These are phyloP conservation scores for Hypoxylon sp. DNA, from an alignment of 2,329 filamentous ascomycete genomes.

Conservation along the genomic window DNA sequence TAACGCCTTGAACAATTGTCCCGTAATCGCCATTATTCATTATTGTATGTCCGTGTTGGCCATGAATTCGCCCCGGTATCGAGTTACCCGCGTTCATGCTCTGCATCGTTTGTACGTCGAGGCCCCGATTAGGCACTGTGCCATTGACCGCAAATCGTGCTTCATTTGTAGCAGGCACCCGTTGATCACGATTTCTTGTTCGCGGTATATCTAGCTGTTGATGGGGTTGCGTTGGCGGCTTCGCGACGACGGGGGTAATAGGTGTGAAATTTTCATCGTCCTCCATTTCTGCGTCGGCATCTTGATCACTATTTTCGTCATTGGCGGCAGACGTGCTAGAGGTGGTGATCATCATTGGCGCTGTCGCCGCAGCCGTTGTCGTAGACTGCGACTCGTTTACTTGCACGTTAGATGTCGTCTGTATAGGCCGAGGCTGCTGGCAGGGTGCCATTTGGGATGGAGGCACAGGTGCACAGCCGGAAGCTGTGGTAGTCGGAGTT, in stretches of 20 bases:
- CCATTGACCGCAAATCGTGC: slow-evolving; percentile 61
- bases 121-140: slow-evolving; percentile 55
- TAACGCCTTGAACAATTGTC: slow-evolving; percentile 61
- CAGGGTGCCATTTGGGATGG: slow-evolving; percentile 38
- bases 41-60: slow-evolving; percentile 52
- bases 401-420: slow-evolving; percentile 31
- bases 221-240: slow-evolving; percentile 55
- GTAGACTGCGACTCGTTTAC: slow-evolving; percentile 27
- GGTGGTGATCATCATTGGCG: slow-evolving; percentile 43
- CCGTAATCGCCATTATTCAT: slow-evolving; percentile 57
- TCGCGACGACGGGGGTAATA: slow-evolving; percentile 58
- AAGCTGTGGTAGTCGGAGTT: slow-evolving; percentile 43
- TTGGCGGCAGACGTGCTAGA: slow-evolving; percentile 57
- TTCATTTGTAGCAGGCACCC: slow-evolving; percentile 49
- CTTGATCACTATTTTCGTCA: slow-evolving; percentile 63
- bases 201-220: slow-evolving; percentile 61
- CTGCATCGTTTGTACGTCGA: slow-evolving; percentile 62
- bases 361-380: slow-evolving; percentile 39
- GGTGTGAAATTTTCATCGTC: slow-evolving; percentile 69
- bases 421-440: slow-evolving; percentile 42
- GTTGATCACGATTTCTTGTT: slow-evolving; percentile 56
- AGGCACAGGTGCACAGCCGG: slow-evolving; percentile 32
- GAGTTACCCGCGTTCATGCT: slow-evolving; percentile 58
- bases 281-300: slow-evolving; percentile 66
- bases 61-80: slow-evolving; percentile 53